Evolutionary conservation across 192 early-diverging fungal genomes (phyloP).

Genomic region (Entophlyctis helioformis): DNA sequence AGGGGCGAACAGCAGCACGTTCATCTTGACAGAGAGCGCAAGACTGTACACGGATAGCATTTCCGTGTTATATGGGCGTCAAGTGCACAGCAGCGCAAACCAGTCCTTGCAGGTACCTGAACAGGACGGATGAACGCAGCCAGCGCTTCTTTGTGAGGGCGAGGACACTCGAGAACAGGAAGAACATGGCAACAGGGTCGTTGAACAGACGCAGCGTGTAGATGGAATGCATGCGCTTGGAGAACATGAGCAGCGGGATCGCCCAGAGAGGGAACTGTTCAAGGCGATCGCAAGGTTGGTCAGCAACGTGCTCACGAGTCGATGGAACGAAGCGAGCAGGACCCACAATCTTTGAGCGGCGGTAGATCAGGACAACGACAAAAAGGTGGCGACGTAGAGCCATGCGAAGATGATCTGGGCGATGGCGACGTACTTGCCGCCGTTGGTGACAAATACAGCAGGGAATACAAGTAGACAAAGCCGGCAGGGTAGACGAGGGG

Average conservation of each 20-base stretch:
- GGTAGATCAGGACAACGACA: conserved; percentile 59
- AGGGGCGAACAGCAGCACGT: conserved; percentile 81
- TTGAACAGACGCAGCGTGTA: conserved; percentile 88
- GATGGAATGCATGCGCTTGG: conserved; percentile 87
- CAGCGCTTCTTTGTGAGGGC: conserved; percentile 43
- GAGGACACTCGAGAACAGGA: conserved; percentile 56
- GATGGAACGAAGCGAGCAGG: background rate
- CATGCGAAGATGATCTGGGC: conserved; percentile 80
- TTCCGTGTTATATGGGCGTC: background rate
- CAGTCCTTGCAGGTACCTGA: conserved; percentile 56
- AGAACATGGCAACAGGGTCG: conserved; percentile 82
- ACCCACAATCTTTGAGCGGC: conserved; percentile 30
- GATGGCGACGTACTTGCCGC: conserved; percentile 51
- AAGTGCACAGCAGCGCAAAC: background rate
- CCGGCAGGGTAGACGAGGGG: conserved; percentile 95
- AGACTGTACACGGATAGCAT: conserved; percentile 33
- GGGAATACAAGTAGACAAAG: conserved; percentile 77
- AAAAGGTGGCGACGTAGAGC: conserved; percentile 54
- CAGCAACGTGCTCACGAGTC: background rate
- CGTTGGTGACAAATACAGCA: conserved; percentile 52
- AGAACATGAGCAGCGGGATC: conserved; percentile 55
- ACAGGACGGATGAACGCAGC: conserved; percentile 40
- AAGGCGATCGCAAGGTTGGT: background rate
- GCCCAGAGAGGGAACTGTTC: conserved; percentile 51
- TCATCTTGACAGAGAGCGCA: conserved; percentile 90